Percentiles rank a stretch among this genome's conserved stretches.
phyloP scores from a whole-genome alignment of 176 grass and related monocot species.

The Chloris gayana region DNA sequence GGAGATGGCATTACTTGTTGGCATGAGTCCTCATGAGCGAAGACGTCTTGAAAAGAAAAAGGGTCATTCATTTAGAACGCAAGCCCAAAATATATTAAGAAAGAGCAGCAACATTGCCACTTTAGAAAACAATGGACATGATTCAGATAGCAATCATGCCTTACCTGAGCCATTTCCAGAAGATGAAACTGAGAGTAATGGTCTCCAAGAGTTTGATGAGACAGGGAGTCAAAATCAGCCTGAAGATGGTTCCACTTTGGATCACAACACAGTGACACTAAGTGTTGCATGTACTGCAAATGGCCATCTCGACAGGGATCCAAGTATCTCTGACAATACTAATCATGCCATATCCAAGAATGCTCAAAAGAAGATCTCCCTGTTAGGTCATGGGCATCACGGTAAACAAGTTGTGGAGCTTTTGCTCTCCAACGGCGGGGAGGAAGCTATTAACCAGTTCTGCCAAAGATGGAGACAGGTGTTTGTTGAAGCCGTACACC shows the following conservation, averaged over 20 bases:
- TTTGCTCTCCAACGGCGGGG: slow-evolving; percentile 58
- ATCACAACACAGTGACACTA: slow-evolving; percentile 17
- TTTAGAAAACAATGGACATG: slow-evolving; percentile 33
- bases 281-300: slow-evolving; percentile 27
- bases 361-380: slow-evolving; percentile 61
- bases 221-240: neutral
- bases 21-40: slow-evolving; percentile 83
- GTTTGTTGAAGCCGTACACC: slow-evolving; percentile 80
- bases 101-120: slow-evolving; percentile 39
- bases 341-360: slow-evolving; percentile 36
- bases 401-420: slow-evolving; percentile 89
- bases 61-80: slow-evolving; percentile 57
- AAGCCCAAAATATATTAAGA: slow-evolving; percentile 53
- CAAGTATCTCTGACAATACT: slow-evolving; percentile 38
- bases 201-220: slow-evolving; percentile 24
- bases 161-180: slow-evolving; percentile 31
- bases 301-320: slow-evolving; percentile 28
- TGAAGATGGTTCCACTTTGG: slow-evolving; percentile 19
- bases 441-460: slow-evolving; percentile 73
- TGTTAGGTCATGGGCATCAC: slow-evolving; percentile 86
- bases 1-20: slow-evolving; percentile 83
- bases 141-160: slow-evolving; percentile 40
- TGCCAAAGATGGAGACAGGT: slow-evolving; percentile 90
- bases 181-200: slow-evolving; percentile 21
- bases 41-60: slow-evolving; percentile 84